A percentile compares a stretch with the other conserved stretches of the same genome.
phyloP scores from a whole-genome alignment of 495 filamentous ascomycete genomes.

The Letharia lupina region DNA sequence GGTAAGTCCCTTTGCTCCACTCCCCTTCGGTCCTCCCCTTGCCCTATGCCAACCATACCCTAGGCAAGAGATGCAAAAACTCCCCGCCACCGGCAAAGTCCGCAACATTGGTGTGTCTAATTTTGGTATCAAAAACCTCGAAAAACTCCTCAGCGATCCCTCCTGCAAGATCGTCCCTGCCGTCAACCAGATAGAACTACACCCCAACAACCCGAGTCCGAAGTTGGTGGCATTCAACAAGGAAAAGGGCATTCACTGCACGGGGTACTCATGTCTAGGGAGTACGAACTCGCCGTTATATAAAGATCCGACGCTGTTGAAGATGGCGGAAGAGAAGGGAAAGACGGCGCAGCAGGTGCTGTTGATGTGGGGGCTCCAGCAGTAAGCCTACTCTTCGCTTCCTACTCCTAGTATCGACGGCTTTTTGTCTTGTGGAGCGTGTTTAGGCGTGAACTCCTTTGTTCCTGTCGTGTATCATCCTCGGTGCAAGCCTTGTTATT shows the following conservation, averaged over 20 bases:
- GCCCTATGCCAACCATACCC: background rate
- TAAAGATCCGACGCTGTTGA: constrained; percentile 50
- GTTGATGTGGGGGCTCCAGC: constrained; percentile 57
- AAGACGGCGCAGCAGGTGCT: constrained; percentile 59
- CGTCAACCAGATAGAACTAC: constrained; percentile 27
- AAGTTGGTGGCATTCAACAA: constrained; percentile 69
- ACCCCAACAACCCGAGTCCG: constrained; percentile 71
- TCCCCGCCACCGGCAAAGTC: constrained; percentile 43
- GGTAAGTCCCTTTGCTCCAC: constrained; percentile 19
- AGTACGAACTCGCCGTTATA: constrained; percentile 47
- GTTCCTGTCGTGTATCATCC: no score
- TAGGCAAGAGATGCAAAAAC: constrained; percentile 42
- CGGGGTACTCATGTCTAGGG: constrained; percentile 61
- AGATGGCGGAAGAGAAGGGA: constrained; percentile 56
- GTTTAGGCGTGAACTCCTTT: no score
- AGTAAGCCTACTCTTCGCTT: background rate
- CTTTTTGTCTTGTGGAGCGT: no score
- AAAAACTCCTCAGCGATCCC: constrained; percentile 27
- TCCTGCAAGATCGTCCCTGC: constrained; percentile 11
- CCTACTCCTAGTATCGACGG: no score
- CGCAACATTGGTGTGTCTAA: constrained; percentile 62
- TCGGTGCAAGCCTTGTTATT: background rate
- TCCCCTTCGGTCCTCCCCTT: background rate
- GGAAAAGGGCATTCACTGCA: constrained; percentile 43
- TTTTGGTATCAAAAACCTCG: constrained; percentile 53